phyloP scores from a whole-genome alignment of 2,329 filamentous ascomycete species.

The Aspergillus neoniger region DNA sequence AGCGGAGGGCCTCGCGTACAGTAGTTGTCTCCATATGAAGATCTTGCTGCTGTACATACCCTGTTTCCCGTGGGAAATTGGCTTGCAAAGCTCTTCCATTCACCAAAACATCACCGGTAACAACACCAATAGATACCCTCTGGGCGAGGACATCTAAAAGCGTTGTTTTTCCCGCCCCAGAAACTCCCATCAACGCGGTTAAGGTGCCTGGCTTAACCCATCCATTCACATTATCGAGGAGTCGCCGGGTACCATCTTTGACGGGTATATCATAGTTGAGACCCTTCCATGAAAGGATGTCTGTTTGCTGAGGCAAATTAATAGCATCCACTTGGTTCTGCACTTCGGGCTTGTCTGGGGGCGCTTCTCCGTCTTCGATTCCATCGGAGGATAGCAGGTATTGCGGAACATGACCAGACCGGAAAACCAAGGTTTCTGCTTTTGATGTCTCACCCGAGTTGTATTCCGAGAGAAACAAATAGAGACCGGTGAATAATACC shows the following conservation, averaged over 20 bases:
- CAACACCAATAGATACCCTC: slow-evolving; percentile 81
- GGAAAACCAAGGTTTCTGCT: slow-evolving; percentile 75
- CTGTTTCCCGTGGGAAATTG: slow-evolving; percentile 38
- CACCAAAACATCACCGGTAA: slow-evolving; percentile 80
- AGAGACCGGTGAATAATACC: slow-evolving; percentile 60
- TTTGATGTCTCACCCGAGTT: slow-evolving; percentile 68
- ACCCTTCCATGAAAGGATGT: slow-evolving; percentile 78
- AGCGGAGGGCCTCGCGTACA: slow-evolving; percentile 82
- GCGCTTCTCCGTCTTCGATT: background rate
- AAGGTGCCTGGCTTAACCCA: slow-evolving; percentile 92
- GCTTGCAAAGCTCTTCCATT: slow-evolving; percentile 68
- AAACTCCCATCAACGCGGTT: slow-evolving; percentile 87
- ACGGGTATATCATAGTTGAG: slow-evolving; percentile 76
- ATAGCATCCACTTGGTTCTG: slow-evolving; percentile 52
- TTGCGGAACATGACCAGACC: slow-evolving; percentile 51
- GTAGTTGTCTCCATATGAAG: slow-evolving; percentile 81
- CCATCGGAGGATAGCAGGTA: slow-evolving; percentile 45
- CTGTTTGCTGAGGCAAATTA: slow-evolving; percentile 58
- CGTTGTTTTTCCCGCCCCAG: slow-evolving; percentile 88
- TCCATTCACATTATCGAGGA: slow-evolving; percentile 61
- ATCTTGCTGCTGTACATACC: slow-evolving; percentile 80
- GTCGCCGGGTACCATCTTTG: slow-evolving; percentile 23
- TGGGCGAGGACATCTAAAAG: slow-evolving; percentile 82
- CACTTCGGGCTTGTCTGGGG: background rate
- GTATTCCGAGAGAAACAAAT: slow-evolving; percentile 52